Evolutionary conservation across 106 monocot genomes (phyloP).

Genomic region (Xerophyta viscosa): DNA sequence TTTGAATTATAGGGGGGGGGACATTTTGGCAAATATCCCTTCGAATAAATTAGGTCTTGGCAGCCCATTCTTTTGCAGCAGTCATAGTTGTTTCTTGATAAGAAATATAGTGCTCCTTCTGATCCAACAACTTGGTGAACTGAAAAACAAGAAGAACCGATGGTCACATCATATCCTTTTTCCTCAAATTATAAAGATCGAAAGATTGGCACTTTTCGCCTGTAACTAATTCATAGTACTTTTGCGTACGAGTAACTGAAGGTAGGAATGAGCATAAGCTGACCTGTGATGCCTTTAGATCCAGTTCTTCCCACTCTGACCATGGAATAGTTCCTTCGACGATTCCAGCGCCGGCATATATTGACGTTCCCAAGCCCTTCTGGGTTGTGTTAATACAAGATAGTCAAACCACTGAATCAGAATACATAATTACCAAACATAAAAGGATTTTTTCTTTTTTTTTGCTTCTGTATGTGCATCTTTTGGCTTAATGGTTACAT

Average conservation of each 20-base stretch:
- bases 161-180: not conserved
- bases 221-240: too few species aligned
- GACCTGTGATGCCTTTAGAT: constrained; percentile 92
- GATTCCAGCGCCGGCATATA: constrained; percentile 84
- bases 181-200: not conserved
- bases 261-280: constrained; percentile 3
- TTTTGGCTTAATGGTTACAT: too few species aligned
- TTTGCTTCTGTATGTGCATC: too few species aligned
- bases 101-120: constrained; percentile 16
- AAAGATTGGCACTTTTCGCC: not conserved
- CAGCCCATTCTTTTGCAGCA: constrained; percentile 10
- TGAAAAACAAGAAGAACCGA: constrained; percentile 13
- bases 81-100: constrained; percentile 15
- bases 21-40: too few species aligned
- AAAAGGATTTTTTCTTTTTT: too few species aligned
- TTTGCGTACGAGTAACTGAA: too few species aligned
- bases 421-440: too few species aligned
- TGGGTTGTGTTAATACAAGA: constrained; percentile 9
- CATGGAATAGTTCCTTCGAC: constrained; percentile 75
- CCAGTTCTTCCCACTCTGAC: constrained; percentile 80
- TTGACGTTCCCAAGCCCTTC: constrained; percentile 41
- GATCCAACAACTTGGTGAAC: constrained; percentile 67
- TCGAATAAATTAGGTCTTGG: not conserved
- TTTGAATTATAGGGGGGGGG: too few species aligned
- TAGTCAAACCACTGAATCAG: too few species aligned